phyloP scores from a whole-genome alignment of 306 rosid species.

The Argentina anserina region DNA sequence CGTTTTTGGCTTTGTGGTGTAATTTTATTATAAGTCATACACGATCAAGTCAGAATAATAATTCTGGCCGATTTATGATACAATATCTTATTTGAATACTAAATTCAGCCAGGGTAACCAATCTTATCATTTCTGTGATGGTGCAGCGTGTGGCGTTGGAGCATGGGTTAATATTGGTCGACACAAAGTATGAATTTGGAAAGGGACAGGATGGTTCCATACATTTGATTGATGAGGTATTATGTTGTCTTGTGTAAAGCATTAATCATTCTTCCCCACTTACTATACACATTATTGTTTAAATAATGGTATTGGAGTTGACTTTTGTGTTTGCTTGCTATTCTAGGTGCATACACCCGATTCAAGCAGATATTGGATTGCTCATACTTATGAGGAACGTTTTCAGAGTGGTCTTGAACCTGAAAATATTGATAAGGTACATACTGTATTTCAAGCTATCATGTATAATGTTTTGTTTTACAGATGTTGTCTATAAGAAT shows the following conservation, averaged over 20 bases:
- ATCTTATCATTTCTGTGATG: conserved; percentile 16
- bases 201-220: conserved; percentile 81
- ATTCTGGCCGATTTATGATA: too few relatives aligned
- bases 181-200: conserved; percentile 95
- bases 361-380: conserved; percentile 97
- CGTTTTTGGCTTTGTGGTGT: background rate
- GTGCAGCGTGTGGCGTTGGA: conserved; percentile 78
- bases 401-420: conserved; percentile 82
- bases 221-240: conserved; percentile 89
- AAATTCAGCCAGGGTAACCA: background rate
- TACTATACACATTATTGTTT: background rate
- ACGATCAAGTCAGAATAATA: background rate
- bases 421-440: conserved; percentile 92
- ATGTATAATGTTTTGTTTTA: background rate
- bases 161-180: conserved; percentile 92
- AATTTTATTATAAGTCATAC: background rate
- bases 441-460: conserved; percentile 11
- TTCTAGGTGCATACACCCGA: conserved; percentile 93
- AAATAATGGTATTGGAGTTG: conserved; percentile 16
- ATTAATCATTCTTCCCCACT: background rate
- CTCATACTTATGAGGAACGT: conserved; percentile 65
- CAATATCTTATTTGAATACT: background rate
- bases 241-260: conserved; percentile 6
- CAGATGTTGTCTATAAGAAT: background rate
- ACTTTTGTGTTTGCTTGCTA: conserved; percentile 1